These are phyloP conservation scores for Aspergillus fischeri DNA, from an alignment of 2,329 filamentous ascomycete species.

Conservation along the genomic window DNA sequence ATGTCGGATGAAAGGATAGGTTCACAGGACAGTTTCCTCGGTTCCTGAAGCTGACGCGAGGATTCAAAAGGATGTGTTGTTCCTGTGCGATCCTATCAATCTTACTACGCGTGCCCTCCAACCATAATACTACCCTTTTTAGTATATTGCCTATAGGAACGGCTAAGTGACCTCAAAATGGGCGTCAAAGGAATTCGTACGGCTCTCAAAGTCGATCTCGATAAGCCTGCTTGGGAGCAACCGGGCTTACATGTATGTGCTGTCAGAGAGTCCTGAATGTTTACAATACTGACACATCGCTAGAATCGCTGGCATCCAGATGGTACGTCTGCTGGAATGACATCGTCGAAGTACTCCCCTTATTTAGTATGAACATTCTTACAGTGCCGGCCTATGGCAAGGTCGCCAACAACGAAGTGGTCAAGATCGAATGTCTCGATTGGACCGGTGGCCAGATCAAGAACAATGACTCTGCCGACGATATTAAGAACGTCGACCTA, in stretches of 20 bases:
- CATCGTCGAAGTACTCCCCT: not conserved
- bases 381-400: slow-evolving; percentile 68
- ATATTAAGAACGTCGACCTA: slow-evolving; percentile 78
- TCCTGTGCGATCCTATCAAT: not conserved
- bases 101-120: not conserved
- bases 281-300: slow-evolving; percentile 6
- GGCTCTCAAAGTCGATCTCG: slow-evolving; percentile 67
- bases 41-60: not conserved
- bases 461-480: slow-evolving; percentile 87
- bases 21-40: not conserved
- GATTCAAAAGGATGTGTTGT: not conserved
- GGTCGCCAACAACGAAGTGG: slow-evolving; percentile 78
- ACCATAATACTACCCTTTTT: slow-evolving; percentile 8
- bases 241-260: slow-evolving; percentile 63
- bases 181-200: slow-evolving; percentile 56
- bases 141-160: not conserved
- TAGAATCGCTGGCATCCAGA: slow-evolving; percentile 94
- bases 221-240: slow-evolving; percentile 68
- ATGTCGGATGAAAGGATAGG: not conserved
- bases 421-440: slow-evolving; percentile 90
- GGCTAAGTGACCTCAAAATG: slow-evolving; percentile 21
- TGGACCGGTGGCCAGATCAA: slow-evolving; percentile 76
- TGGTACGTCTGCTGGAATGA: slow-evolving; percentile 49
- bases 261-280: slow-evolving; percentile 6
- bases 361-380: not conserved